These are phyloP conservation scores for Moniliella sp. DNA, from an alignment of 1,284 basidiomycete species.

Conservation along the genomic window DNA sequence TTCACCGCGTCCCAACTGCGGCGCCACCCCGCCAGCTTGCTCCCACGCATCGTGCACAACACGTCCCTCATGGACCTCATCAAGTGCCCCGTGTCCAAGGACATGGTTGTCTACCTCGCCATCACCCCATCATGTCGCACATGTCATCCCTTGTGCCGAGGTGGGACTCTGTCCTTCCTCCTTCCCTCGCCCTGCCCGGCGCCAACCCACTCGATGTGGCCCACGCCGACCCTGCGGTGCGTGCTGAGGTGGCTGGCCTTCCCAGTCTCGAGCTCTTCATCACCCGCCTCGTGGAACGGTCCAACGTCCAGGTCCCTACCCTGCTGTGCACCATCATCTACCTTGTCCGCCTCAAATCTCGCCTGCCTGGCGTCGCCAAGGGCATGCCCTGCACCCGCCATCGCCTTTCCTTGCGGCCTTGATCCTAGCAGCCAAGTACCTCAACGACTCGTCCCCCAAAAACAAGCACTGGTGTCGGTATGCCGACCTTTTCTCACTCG, in stretches of 20 bases:
- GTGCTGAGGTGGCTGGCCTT: constrained; percentile 37
- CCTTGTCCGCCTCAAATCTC: constrained; percentile 61
- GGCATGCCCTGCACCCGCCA: constrained; percentile 79
- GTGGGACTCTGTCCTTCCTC: too few relatives aligned
- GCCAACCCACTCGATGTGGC: constrained; percentile 15
- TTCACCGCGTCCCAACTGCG: too few relatives aligned
- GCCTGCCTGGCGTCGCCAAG: constrained; percentile 61
- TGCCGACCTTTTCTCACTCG: constrained; percentile 46
- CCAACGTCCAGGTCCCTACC: constrained; percentile 76
- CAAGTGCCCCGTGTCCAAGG: constrained; percentile 26
- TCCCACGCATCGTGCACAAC: constrained; percentile 29
- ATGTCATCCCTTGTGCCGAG: constrained; percentile 32
- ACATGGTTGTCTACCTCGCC: constrained; percentile 32
- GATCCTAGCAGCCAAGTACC: constrained; percentile 87
- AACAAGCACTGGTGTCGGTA: constrained; percentile 58
- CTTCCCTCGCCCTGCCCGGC: constrained; percentile 18
- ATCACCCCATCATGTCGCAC: constrained; percentile 27
- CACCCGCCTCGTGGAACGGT: constrained; percentile 55
- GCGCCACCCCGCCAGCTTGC: constrained; percentile 25
- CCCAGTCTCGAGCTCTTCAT: constrained; percentile 72
- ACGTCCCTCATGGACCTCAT: constrained; percentile 27
- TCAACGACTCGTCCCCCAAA: constrained; percentile 70
- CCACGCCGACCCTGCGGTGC: constrained; percentile 21
- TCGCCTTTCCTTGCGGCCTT: constrained; percentile 84
- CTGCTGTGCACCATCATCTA: constrained; percentile 78